These are phyloP conservation scores for Coccomyxa sp. DNA, from an alignment of 139 green algal species.

Conservation along the genomic window DNA sequence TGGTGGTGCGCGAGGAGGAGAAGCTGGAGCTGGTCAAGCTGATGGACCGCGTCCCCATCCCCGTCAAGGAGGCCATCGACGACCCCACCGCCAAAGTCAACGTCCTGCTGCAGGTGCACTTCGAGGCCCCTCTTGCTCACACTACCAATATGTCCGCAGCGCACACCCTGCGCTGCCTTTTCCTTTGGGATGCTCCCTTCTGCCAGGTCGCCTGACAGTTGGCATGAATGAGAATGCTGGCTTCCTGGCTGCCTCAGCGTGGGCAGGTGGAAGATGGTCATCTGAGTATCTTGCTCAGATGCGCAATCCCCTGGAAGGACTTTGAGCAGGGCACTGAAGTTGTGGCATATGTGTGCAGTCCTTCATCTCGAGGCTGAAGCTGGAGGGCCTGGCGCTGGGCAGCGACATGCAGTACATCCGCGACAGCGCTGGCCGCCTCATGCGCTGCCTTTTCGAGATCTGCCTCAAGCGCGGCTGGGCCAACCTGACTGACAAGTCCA, in stretches of 20 bases:
- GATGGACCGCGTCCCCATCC: slow-evolving; percentile 96
- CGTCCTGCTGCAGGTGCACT: slow-evolving; percentile 80
- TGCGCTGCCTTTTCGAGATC: slow-evolving; percentile 97
- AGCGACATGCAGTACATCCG: slow-evolving; percentile 98
- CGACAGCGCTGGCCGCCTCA: slow-evolving; percentile 84
- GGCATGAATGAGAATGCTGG: no score
- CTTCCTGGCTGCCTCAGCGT: no score
- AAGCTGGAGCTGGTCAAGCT: slow-evolving; percentile 98
- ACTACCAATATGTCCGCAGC: no score
- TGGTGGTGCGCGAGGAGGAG: slow-evolving; percentile 91
- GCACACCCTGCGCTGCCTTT: no score
- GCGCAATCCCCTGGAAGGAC: no score
- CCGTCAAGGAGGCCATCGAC: slow-evolving; percentile 96
- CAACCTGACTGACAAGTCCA: slow-evolving; percentile 75
- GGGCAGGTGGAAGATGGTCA: no score
- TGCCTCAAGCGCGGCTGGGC: slow-evolving; percentile 92
- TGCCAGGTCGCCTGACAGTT: no score
- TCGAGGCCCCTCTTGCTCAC: no score
- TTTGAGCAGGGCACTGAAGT: no score
- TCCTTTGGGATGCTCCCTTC: no score
- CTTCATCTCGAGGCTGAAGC: slow-evolving; percentile 91
- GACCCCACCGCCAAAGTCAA: slow-evolving; percentile 98
- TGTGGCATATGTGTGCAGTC: no score
- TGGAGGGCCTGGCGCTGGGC: slow-evolving; percentile 90
- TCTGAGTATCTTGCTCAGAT: no score